These are phyloP conservation scores for Luffa aegyptiaca DNA, from an alignment of 306 rosid genomes.

Conservation along the genomic window DNA sequence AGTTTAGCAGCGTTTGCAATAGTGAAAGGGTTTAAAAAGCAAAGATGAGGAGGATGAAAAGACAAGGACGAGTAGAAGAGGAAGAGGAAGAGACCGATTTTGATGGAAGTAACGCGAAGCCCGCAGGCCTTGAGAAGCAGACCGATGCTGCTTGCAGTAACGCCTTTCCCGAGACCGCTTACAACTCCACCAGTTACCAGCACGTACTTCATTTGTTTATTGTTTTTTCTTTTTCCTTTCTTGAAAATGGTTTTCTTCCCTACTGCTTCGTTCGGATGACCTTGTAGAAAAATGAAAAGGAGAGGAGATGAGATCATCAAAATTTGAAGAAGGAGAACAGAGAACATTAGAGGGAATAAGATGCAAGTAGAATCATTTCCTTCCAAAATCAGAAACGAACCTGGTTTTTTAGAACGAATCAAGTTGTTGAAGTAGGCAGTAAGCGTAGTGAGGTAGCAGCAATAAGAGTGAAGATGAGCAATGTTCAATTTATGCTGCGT, in stretches of 20 bases:
- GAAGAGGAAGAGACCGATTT: conserved; percentile 41
- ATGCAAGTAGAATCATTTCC: not conserved
- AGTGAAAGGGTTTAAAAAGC: not conserved
- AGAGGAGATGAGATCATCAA: not conserved
- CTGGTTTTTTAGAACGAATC: not conserved
- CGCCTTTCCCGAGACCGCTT: conserved; percentile 94
- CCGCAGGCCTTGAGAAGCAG: conserved; percentile 89
- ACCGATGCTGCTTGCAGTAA: conserved; percentile 93
- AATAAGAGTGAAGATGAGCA: not conserved
- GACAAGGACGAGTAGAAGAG: conserved; percentile 1
- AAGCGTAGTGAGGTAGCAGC: not conserved
- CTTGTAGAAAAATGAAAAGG: not conserved
- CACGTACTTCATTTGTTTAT: conserved; percentile 59
- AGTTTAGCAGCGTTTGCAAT: not conserved
- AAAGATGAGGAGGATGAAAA: conserved; percentile 17
- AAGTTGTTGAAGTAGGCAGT: not conserved
- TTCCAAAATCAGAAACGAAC: not conserved
- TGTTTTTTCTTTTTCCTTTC: not conserved
- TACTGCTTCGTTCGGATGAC: not conserved
- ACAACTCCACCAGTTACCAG: conserved; percentile 92
- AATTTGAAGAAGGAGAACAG: not conserved
- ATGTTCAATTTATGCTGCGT: not conserved
- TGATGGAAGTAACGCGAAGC: conserved; percentile 76
- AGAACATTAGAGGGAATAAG: not conserved
- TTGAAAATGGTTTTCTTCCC: not conserved